Evolutionary conservation across 148 eudicot species (phyloP).

Genomic region (Simmondsia chinensis): DNA sequence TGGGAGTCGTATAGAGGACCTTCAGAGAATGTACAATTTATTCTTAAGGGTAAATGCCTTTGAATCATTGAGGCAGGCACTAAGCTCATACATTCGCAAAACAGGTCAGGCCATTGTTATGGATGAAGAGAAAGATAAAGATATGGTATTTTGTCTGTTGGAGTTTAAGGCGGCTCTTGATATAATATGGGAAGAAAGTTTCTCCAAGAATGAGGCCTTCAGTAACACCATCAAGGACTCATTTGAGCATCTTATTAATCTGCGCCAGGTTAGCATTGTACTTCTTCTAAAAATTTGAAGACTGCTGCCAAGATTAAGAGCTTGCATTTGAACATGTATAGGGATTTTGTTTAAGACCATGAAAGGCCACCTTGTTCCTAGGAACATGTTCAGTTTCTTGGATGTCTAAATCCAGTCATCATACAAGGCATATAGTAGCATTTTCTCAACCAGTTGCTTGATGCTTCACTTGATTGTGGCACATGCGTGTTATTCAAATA

Average conservation of each 20-base stretch:
- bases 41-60: constrained; percentile 74
- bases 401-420: no score
- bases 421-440: no score
- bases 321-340: no score
- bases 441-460: no score
- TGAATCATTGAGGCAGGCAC: constrained; percentile 68
- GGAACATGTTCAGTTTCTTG: no score
- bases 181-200: constrained; percentile 90
- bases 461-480: no score
- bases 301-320: no score
- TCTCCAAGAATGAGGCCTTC: constrained; percentile 76
- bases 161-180: constrained; percentile 83
- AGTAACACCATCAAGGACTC: constrained; percentile 89
- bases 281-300: no score
- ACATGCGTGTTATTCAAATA: no score
- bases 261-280: constrained; percentile 70
- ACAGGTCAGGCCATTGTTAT: constrained; percentile 76
- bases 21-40: constrained; percentile 66
- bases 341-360: no score
- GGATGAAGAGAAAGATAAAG: constrained; percentile 98
- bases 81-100: constrained; percentile 68
- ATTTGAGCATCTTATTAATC: constrained; percentile 88
- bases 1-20: constrained; percentile 78
- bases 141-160: constrained; percentile 84
- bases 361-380: no score